Evolutionary conservation across 1,284 basidiomycete genomes (phyloP), one percentile per base, ranked within the genome.

Genomic region (Crucibulum parvulum): DNA sequence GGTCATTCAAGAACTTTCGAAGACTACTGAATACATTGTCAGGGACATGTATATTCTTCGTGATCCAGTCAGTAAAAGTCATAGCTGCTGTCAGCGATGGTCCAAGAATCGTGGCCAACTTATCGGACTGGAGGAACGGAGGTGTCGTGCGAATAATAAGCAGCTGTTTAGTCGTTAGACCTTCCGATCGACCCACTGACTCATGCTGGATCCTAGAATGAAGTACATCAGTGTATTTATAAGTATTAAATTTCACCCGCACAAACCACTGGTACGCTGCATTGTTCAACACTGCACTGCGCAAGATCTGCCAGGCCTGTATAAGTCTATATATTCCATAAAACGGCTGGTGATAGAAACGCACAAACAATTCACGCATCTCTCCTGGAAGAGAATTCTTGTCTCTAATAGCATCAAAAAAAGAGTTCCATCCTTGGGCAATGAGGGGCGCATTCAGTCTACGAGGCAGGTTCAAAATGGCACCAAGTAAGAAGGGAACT

Each of bases 281-380:
- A 37, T 73, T 64, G 63, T 86, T 87, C 16, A 82, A 68, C 1
- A 81, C 84, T 31, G 84, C 85, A 15, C 86, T 80, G 8, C 84
- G 77, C 35, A 86, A 72, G 55, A 86, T 86, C 84, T 86, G 62
- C 6, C 56, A 39, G 9, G 37, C 16, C 7, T n/a, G 13, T 15
- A 35, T 37, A 4, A 57, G 45, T 11, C 37, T 34, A 36, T 13
- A 10, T 3, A 15, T 35, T 35, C 7, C 7, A 13, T 31, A 18
- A 52, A 52, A 50, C n/a, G 16, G 13, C 4, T 13, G 41, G 16
- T 13, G 41, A 43, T 43, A 43, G 13, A 43, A 43, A 46, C 72
- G 62, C 36, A 75, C 74, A 51, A 73, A 66, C 11, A 75, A 59
- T 55, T 76, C 74, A 34, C 73, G 66, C 72, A 76, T 73, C 16